These are phyloP conservation scores for Apiotrichum gracile DNA, from an alignment of 1,284 basidiomycete species.

Conservation along the genomic window DNA sequence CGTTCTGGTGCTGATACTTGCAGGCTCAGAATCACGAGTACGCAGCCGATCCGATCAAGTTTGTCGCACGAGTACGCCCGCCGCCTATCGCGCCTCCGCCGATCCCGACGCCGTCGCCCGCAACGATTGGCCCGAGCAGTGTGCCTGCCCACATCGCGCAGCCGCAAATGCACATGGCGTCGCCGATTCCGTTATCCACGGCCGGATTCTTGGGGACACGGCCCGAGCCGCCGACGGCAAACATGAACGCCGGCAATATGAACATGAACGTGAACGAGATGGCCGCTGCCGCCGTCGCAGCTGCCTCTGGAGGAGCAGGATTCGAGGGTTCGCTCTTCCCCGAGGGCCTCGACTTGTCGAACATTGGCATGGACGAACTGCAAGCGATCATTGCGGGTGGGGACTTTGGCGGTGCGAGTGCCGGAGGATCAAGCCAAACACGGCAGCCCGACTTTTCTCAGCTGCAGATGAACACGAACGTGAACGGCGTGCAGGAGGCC, in stretches of 20 bases:
- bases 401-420: background rate
- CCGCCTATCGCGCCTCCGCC: conserved; percentile 16
- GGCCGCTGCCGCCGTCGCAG: background rate
- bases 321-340: conserved; percentile 7
- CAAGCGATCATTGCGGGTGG: conserved; percentile 18
- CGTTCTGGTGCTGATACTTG: background rate
- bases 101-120: conserved; percentile 15
- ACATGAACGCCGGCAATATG: background rate
- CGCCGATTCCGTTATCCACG: conserved; percentile 21
- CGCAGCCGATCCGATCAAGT: conserved; percentile 17
- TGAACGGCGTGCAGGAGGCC: background rate
- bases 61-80: conserved; percentile 13
- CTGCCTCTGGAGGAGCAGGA: background rate
- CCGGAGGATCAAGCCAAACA: background rate
- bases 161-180: conserved; percentile 10
- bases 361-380: conserved; percentile 22
- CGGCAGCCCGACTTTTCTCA: conserved; percentile 1
- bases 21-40: conserved; percentile 14
- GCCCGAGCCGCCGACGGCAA: background rate
- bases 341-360: conserved; percentile 10
- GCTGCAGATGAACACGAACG: background rate
- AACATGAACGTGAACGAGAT: background rate
- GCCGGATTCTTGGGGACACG: conserved; percentile 20
- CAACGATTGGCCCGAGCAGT: conserved; percentile 3
- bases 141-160: conserved; percentile 10